Evolutionary conservation across 306 rosid genomes (phyloP), one percentile per base, ranked within the genome.

Genomic region (Abrus precatorius): DNA sequence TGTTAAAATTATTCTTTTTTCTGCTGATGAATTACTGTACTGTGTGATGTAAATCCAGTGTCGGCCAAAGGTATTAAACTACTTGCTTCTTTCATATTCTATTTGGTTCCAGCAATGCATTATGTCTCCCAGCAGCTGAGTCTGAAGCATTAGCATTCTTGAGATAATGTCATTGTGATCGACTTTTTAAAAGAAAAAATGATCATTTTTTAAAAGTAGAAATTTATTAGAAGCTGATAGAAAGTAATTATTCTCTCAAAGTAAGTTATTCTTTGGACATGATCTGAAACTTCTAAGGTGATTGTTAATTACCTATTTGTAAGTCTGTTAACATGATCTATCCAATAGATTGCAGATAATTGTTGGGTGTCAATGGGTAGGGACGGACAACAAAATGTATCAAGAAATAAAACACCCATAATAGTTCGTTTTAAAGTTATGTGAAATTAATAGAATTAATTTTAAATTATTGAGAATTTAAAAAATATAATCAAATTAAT

Each of bases 41-140:
- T 66, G 13, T 53, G 69, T 82, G 76, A 49, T 75, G 69, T 70
- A 64, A 71, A 83, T 71, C n/a, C 83, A 76, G 83, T 62, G 76
- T 48, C 38, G 43, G 43, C 63, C 79, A 50, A 69, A 68, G 68
- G 69, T 83, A 70, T 65, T 47, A 65, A 63, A 44, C 69, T 32
- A 81, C 74, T 64, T 64, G 80, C 74, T 29, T 64, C 64, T 78
- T 45, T 52, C 53, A 38, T 60, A 45, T 83, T 61, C 71, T 54
- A 52, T 44, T 73, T 67, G 56, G 73, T 74, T 77, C 85, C 80
- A 13, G 62, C 73, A 32, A 59, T 48, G 68, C 65, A 20, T 50
- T 44, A 20, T 38, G 65, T 29, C 38, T 40, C 53, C 57, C 32
- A 3, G 78, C 40, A 75, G 64, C 48, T 33, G 40, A 60, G 20